Evolutionary conservation across 352 stramenopile species (phyloP).

Genomic region (Thalassiosira livingstoniorum): DNA sequence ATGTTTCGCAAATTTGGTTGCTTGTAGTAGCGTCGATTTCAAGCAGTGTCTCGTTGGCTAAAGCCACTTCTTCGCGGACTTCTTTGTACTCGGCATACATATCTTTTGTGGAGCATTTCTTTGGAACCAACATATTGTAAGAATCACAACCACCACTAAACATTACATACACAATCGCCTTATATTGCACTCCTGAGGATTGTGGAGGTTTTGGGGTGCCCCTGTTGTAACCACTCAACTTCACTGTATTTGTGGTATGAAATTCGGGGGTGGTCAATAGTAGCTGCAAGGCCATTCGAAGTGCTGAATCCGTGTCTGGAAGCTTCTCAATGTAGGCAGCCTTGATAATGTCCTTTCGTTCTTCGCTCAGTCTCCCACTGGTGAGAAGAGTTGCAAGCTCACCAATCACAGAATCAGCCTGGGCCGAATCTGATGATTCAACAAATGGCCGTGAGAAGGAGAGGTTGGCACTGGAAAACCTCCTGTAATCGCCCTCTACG

Average conservation of each 20-base stretch:
- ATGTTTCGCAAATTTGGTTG: constrained; percentile 74
- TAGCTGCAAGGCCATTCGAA: constrained; percentile 65
- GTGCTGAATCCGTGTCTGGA: constrained; percentile 28
- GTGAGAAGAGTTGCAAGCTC: constrained; percentile 79
- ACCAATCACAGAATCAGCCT: constrained; percentile 64
- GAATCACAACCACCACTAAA: constrained; percentile 75
- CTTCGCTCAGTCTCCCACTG: constrained; percentile 64
- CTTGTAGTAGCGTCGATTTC: constrained; percentile 37
- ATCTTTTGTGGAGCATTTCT: constrained; percentile 66
- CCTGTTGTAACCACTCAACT: constrained; percentile 27
- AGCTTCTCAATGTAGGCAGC: constrained; percentile 55
- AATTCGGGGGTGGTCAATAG: constrained; percentile 79
- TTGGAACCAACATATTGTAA: constrained; percentile 70
- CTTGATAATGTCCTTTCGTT: constrained; percentile 57
- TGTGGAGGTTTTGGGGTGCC: constrained; percentile 1
- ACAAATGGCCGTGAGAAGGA: constrained; percentile 37
- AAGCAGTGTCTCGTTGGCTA: constrained; percentile 42
- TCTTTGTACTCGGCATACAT: constrained; percentile 63
- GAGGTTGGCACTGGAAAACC: constrained; percentile 37
- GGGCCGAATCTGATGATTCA: constrained; percentile 10
- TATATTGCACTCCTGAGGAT: constrained; percentile 51
- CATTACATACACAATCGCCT: constrained; percentile 70
- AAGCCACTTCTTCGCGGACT: constrained; percentile 53
- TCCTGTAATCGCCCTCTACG: constrained; percentile 46
- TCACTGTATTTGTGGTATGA: constrained; percentile 66